Base-by-base conservation (phyloP, 805 yeast species). In the Jamesozyma jinghongensis region DNA sequence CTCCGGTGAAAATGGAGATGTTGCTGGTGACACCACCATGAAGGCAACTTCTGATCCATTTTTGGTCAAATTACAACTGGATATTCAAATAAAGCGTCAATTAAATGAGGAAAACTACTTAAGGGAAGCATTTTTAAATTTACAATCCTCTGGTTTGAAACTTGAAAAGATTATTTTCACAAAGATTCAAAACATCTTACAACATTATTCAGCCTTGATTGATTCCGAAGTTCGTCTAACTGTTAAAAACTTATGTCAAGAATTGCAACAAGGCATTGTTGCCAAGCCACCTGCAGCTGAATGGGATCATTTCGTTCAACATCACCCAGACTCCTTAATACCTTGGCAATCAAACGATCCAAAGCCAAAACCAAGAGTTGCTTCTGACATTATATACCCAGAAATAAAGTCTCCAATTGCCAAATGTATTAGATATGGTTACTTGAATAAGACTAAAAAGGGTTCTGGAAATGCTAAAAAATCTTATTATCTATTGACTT, bases 221-320 rank as follows among this genome's bases (percentile, higher is more conserved):
- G 71, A 69, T 47, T 56, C 69, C 2, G 83, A 79, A 54, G 65
- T 75, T 19, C 68, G 73, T 34, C 65, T 70, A 43, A 64, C 78
- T 52, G 64, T 77, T 27, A 74, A 74, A 38, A 77, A 71, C 49
- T 63, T 80, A 37, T 52, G 60, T 37, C 62, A 60, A 42, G 66
- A 70, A 40, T 41, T 61, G 38, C 55, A 58, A 20, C 51, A 54
- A 65, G 76, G 46, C 69, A 75, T 57, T 53, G 74, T 49, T 58
- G 69, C 48, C 11, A 76, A 77, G 48, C 78, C 75, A 36, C 68
- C 75, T 14, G 70, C 68, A 31, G 63, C 71, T 45, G 87, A 80
- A 57, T 80, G 86, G 86, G 82, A 79, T 52, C 72, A 73, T 34
- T 79, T 79, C 46, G 75, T 80, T 40, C 64, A 65, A 37, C 57